phyloP scores from a whole-genome alignment of 306 rosid genomes.

The Chamaecrista fasciculata region DNA sequence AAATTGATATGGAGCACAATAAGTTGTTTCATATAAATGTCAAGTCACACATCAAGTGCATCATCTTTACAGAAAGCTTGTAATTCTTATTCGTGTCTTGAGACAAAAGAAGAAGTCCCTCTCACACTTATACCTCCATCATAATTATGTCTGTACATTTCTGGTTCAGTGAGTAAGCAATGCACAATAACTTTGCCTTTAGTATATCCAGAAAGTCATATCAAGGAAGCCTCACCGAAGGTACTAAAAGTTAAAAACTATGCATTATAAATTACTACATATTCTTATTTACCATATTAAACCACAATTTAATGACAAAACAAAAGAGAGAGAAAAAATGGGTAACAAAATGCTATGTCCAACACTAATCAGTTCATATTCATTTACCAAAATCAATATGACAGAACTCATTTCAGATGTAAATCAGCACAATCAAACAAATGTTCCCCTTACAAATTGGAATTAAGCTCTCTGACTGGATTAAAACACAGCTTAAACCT shows the following conservation, averaged over 20 bases:
- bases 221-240: not conserved
- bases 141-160: not conserved
- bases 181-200: not conserved
- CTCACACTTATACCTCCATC: not conserved
- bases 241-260: not conserved
- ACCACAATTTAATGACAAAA: not conserved
- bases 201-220: constrained; percentile 1
- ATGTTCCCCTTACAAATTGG: not conserved
- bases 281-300: not conserved
- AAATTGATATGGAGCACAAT: not conserved
- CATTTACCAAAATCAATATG: not conserved
- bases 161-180: constrained; percentile 22
- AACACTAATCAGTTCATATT: not conserved
- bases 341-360: not conserved
- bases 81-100: not conserved
- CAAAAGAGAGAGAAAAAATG: not conserved
- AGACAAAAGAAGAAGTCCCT: not conserved
- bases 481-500: not conserved
- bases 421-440: not conserved
- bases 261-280: not conserved
- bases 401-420: not conserved
- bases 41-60: not conserved
- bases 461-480: not conserved
- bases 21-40: not conserved
- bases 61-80: not conserved